Evolutionary conservation across 805 yeast species (phyloP).

Genomic region (Candida saitoana): DNA sequence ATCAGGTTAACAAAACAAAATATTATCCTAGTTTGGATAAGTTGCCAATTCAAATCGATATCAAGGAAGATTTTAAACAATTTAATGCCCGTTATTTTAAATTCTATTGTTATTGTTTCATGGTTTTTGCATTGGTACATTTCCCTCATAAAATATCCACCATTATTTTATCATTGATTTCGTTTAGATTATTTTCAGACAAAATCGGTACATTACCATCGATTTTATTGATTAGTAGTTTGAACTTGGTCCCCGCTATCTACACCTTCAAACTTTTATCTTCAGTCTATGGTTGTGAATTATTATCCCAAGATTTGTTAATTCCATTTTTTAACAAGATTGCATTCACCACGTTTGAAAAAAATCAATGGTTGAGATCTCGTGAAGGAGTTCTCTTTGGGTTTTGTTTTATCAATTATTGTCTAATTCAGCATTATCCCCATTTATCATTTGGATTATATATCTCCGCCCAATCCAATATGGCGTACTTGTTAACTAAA

Average conservation of each 20-base stretch:
- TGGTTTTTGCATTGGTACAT: constrained; percentile 24
- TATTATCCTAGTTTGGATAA: constrained; percentile 11
- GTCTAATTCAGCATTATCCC: constrained; percentile 38
- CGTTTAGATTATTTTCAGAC: constrained; percentile 42
- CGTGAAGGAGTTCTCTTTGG: constrained; percentile 56
- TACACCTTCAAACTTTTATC: constrained; percentile 35
- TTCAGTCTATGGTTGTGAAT: constrained; percentile 44
- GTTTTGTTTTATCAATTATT: constrained; percentile 47
- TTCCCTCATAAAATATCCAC: constrained; percentile 32
- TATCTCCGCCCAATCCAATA: constrained; percentile 50
- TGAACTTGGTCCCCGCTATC: constrained; percentile 29
- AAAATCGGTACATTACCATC: constrained; percentile 48
- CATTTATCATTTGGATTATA: constrained; percentile 45
- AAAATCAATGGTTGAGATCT: constrained; percentile 46
- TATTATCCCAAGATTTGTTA: constrained; percentile 44
- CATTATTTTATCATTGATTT: constrained; percentile 36
- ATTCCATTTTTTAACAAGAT: constrained; percentile 48
- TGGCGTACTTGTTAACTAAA: constrained; percentile 52
- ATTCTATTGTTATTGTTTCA: constrained; percentile 20
- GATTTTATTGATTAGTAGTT: constrained; percentile 27
- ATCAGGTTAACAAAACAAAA: constrained; percentile 14
- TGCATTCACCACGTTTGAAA: constrained; percentile 40
- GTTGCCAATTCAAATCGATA: not conserved
- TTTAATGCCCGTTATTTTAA: constrained; percentile 22
- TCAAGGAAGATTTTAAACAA: constrained; percentile 8